Evolutionary conservation across 169 alveolate genomes (phyloP).

Genomic region (Condylostoma magnum): DNA sequence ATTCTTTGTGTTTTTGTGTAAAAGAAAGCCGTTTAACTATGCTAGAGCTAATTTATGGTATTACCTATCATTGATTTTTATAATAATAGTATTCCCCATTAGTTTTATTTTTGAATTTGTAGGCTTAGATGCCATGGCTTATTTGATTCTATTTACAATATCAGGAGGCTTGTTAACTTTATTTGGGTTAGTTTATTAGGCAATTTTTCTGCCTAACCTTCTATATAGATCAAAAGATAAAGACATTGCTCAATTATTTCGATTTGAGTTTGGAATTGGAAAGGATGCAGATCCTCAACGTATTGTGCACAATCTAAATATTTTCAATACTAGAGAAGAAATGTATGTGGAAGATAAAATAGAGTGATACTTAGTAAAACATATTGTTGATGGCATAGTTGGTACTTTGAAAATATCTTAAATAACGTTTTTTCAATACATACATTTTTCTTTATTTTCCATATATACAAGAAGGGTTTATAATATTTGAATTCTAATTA

Average conservation of each 20-base stretch:
- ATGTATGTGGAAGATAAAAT: too few relatives aligned
- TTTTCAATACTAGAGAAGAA: too few relatives aligned
- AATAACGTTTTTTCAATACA: too few relatives aligned
- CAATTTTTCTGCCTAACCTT: background rate
- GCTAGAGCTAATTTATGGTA: conserved; percentile 4
- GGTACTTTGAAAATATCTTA: too few relatives aligned
- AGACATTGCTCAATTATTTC: background rate
- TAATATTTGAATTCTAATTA: too few relatives aligned
- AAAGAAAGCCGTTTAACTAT: conserved; percentile 7
- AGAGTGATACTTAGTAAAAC: too few relatives aligned
- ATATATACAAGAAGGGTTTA: too few relatives aligned
- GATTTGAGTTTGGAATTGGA: background rate
- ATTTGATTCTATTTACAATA: background rate
- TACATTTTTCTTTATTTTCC: too few relatives aligned
- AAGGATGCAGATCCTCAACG: too few relatives aligned
- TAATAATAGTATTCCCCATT: background rate
- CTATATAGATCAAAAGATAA: background rate
- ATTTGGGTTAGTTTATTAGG: too few relatives aligned
- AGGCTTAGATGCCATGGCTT: background rate
- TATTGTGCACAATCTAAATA: too few relatives aligned
- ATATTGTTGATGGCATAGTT: too few relatives aligned
- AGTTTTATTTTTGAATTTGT: background rate
- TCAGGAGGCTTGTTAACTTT: background rate
- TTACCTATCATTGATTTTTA: background rate
- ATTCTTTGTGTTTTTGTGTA: background rate